phyloP scores from a whole-genome alignment of 805 yeast genomes.

The Candida chauliodis region DNA sequence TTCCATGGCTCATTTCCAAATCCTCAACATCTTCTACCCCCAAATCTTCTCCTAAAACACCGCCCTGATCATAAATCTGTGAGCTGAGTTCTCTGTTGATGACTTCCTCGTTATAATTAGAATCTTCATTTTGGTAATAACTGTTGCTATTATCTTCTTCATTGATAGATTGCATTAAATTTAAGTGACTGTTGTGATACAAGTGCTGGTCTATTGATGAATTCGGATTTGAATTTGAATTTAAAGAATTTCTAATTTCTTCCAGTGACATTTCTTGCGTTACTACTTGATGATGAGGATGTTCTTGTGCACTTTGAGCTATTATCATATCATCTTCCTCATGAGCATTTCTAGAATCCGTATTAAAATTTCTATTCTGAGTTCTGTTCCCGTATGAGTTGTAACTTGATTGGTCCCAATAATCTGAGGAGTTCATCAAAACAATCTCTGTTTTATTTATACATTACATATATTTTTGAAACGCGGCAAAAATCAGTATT shows the following conservation, averaged over 20 bases:
- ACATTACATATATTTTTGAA: conserved; percentile 2
- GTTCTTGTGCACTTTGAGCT: background rate
- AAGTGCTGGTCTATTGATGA: conserved; percentile 1
- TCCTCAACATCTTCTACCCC: conserved; percentile 8
- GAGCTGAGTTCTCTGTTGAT: background rate
- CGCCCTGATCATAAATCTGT: conserved; percentile 5
- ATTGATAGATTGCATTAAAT: conserved; percentile 7
- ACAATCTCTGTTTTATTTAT: background rate
- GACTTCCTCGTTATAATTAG: conserved; percentile 3
- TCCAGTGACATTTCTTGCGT: conserved; percentile 6
- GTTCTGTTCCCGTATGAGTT: background rate
- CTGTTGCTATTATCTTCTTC: conserved; percentile 2
- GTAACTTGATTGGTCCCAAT: conserved; percentile 19
- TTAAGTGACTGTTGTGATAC: conserved; percentile 1
- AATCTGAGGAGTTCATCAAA: conserved; percentile 26
- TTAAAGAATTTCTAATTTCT: conserved; percentile 9
- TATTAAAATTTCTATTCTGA: background rate
- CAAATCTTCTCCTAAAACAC: conserved; percentile 13
- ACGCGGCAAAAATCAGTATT: too few species aligned
- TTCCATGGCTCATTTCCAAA: conserved; percentile 6
- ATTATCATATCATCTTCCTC: conserved; percentile 1
- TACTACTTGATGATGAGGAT: conserved; percentile 6
- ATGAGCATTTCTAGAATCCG: background rate
- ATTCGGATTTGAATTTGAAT: conserved; percentile 3
- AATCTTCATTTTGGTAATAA: background rate